These are phyloP conservation scores for Astragalus membranaceus DNA, from an alignment of 306 rosid species.

Conservation along the genomic window DNA sequence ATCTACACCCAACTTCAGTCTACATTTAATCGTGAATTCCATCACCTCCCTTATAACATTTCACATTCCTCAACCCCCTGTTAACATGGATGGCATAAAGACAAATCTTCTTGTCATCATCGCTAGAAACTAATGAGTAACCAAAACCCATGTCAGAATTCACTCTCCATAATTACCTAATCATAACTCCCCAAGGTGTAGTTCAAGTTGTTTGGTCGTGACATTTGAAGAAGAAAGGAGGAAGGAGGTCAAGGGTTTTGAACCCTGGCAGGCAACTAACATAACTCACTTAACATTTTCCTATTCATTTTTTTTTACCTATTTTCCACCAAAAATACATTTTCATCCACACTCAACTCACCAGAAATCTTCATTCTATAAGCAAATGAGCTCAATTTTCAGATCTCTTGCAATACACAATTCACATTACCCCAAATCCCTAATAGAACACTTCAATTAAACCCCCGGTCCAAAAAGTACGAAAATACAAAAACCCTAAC, in stretches of 20 bases:
- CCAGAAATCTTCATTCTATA: neutral
- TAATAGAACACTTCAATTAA: neutral
- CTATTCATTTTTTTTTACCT: too few species aligned
- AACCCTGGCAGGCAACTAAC: too few species aligned
- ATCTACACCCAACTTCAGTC: too few species aligned
- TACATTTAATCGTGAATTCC: neutral
- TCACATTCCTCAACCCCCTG: neutral
- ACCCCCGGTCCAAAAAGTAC: too few species aligned
- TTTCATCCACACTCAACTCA: neutral
- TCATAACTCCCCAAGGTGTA: neutral
- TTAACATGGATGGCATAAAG: neutral
- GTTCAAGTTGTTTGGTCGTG: too few species aligned
- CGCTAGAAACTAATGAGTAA: neutral
- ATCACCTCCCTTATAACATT: neutral
- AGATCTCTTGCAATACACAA: neutral
- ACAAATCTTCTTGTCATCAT: neutral
- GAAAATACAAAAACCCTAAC: neutral
- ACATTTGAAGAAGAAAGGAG: too few species aligned
- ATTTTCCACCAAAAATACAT: neutral
- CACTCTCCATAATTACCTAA: neutral
- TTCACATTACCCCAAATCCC: neutral
- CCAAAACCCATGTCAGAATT: neutral
- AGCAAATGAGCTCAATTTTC: neutral
- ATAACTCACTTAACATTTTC: too few species aligned
- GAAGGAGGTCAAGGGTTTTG: too few species aligned